Conservation (phyloP, 805 yeast species). For the Saturnispora halmiae region DNA sequence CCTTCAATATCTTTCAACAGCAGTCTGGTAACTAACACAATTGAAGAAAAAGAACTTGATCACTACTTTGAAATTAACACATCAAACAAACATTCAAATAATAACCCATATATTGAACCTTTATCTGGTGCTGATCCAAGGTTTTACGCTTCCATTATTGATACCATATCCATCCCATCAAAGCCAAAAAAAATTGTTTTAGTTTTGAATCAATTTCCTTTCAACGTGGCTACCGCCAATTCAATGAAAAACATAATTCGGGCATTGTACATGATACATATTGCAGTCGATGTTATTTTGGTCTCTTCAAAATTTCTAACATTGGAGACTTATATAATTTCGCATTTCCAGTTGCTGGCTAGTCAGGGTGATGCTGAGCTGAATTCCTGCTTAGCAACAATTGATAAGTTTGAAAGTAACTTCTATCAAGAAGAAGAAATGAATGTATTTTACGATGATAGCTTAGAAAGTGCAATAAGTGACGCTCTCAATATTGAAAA, state of each 20-base stretch:
- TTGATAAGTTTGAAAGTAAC: conserved; percentile 17
- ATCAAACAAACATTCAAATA: background rate
- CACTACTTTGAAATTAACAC: conserved; percentile 2
- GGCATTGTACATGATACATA: conserved; percentile 24
- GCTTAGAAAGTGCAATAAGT: background rate
- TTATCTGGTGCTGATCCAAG: conserved; percentile 24
- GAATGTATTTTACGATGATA: background rate
- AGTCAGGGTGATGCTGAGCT: conserved; percentile 10
- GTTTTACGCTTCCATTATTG: conserved; percentile 25
- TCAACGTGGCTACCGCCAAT: conserved; percentile 17
- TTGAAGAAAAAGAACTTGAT: conserved; percentile 21
- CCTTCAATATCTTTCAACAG: conserved; percentile 19
- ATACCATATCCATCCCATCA: conserved; percentile 16
- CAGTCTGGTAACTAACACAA: conserved; percentile 21
- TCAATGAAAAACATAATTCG: conserved; percentile 25
- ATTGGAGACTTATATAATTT: conserved; percentile 12
- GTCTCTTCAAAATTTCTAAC: conserved; percentile 17
- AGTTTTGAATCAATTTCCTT: conserved; percentile 22
- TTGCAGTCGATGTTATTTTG: conserved; percentile 22
- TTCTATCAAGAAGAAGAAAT: background rate
- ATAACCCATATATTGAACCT: conserved; percentile 9
- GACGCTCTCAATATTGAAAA: background rate
- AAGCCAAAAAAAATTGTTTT: conserved; percentile 25
- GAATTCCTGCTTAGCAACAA: conserved; percentile 8
- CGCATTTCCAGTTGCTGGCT: conserved; percentile 12